phyloP scores from a whole-genome alignment of 176 grass and related monocot species.

The Bonia amplexicaulis region DNA sequence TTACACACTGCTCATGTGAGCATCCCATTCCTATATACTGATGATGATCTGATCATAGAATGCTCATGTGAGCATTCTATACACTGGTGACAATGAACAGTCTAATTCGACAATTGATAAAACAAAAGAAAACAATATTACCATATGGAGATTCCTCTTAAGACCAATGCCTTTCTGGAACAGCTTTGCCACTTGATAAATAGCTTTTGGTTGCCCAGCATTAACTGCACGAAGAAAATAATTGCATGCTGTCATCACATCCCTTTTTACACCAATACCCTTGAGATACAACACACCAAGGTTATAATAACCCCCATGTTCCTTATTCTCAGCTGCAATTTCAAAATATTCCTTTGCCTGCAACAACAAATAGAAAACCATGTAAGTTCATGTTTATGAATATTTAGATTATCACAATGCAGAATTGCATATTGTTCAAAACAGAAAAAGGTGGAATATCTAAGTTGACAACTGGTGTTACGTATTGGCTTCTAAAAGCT shows the following conservation, averaged over 20 bases:
- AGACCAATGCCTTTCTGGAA: slow-evolving; percentile 91
- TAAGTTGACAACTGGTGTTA: neutral
- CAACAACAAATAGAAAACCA: slow-evolving; percentile 23
- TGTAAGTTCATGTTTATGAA: neutral
- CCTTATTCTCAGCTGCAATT: slow-evolving; percentile 81
- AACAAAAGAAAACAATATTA: slow-evolving; percentile 31
- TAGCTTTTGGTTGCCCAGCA: slow-evolving; percentile 91
- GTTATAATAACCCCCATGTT: slow-evolving; percentile 91
- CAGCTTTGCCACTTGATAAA: slow-evolving; percentile 95
- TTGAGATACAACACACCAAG: slow-evolving; percentile 91
- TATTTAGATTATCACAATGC: neutral
- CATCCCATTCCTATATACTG: neutral
- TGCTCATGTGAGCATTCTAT: neutral
- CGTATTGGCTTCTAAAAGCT: too few species aligned
- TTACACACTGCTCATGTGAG: neutral
- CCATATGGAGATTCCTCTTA: slow-evolving; percentile 95
- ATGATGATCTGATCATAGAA: neutral
- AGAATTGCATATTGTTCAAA: neutral
- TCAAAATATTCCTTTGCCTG: slow-evolving; percentile 91
- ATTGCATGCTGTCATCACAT: slow-evolving; percentile 61
- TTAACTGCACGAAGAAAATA: slow-evolving; percentile 75
- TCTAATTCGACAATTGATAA: neutral
- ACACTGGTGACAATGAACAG: neutral
- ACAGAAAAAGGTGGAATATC: neutral
- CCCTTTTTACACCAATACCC: slow-evolving; percentile 91